Conservation (phyloP, 2,329 filamentous ascomycete genomes). For the Penicillium janthinellum region DNA sequence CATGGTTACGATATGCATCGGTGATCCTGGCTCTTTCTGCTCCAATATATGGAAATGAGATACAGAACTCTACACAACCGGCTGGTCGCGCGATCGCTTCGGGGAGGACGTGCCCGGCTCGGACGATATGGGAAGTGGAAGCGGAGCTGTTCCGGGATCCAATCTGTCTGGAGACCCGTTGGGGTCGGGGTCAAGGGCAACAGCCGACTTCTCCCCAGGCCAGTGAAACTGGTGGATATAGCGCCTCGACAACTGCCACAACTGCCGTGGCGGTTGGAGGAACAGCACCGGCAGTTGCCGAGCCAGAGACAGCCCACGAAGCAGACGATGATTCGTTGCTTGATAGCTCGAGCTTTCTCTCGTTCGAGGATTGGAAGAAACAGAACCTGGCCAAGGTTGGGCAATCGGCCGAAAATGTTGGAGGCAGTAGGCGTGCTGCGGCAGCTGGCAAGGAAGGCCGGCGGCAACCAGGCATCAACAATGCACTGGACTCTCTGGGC, state of each 20-base stretch:
- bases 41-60: conserved; percentile 5
- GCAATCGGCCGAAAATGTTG: conserved; percentile 71
- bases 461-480: conserved; percentile 58
- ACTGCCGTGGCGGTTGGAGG: not conserved
- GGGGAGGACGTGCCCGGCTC: conserved; percentile 15
- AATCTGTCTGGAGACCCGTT: conserved; percentile 18
- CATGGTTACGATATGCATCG: conserved; percentile 11
- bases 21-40: conserved; percentile 12
- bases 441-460: conserved; percentile 53
- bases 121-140: conserved; percentile 20
- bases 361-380: conserved; percentile 98
- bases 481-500: conserved; percentile 75
- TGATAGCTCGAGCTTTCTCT: conserved; percentile 82
- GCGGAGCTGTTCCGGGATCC: conserved; percentile 19
- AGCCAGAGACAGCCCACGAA: conserved; percentile 36
- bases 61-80: conserved; percentile 4
- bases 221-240: not conserved
- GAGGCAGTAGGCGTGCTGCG: conserved; percentile 55
- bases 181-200: conserved; percentile 7
- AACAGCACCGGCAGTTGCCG: not conserved
- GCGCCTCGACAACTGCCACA: conserved; percentile 2
- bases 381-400: conserved; percentile 85
- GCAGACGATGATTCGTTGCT: conserved; percentile 66
- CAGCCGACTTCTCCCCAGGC: not conserved
- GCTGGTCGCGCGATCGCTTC: not conserved